Conservation (phyloP, 257 asterid species). For the Solanum etuberosum region DNA sequence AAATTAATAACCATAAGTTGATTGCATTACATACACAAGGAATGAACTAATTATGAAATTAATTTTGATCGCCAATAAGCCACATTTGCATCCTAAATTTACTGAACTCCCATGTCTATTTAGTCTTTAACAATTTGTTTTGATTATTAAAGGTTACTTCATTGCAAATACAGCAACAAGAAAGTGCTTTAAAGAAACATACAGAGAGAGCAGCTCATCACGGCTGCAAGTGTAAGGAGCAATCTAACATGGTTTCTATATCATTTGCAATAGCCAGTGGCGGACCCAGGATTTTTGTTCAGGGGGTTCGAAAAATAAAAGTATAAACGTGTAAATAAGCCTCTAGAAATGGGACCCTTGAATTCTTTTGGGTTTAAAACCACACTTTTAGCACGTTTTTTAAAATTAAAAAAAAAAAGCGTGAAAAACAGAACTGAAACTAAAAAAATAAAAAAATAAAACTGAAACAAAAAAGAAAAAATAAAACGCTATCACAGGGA, state of each 20-base stretch:
- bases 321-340: no score
- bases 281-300: no score
- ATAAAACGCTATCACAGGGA: no score
- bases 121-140: background rate
- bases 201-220: background rate
- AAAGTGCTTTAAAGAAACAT: background rate
- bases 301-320: no score
- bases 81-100: background rate
- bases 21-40: background rate
- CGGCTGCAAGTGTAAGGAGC: background rate
- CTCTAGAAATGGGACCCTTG: no score
- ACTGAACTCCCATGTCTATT: background rate
- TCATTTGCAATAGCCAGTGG: background rate
- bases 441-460: no score
- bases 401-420: no score
- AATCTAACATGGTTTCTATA: background rate
- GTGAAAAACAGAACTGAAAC: no score
- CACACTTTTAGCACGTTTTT: no score
- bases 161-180: background rate
- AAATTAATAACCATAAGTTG: background rate
- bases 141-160: background rate
- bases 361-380: no score
- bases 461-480: no score
- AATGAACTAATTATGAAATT: background rate
- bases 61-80: background rate